These are phyloP conservation scores for Myrmaecium sp. DNA, from an alignment of 2,329 filamentous ascomycete species.

Conservation along the genomic window DNA sequence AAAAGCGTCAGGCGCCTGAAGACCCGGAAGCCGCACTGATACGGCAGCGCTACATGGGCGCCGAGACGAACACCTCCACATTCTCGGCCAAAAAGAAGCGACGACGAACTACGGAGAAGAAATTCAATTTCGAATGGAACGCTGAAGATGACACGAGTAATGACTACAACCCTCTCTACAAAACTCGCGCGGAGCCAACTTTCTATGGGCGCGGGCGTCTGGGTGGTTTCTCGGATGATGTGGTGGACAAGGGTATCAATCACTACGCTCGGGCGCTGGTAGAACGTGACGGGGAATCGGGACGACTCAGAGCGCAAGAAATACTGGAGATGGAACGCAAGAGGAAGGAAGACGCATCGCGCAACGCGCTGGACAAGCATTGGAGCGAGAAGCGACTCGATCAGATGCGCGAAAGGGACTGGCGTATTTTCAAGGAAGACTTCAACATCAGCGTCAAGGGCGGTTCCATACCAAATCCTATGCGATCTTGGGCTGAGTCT, in stretches of 20 bases:
- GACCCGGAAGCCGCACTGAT: constrained; percentile 58
- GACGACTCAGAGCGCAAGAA: constrained; percentile 56
- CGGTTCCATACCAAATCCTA: constrained; percentile 80
- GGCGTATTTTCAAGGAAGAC: constrained; percentile 99
- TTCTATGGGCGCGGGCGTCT: constrained; percentile 54
- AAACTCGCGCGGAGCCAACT: constrained; percentile 45
- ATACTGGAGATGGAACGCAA: constrained; percentile 74
- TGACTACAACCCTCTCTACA: constrained; percentile 69
- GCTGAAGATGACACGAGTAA: constrained; percentile 79
- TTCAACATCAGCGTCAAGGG: constrained; percentile 95
- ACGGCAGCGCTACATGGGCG: constrained; percentile 76
- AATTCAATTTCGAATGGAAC: constrained; percentile 99
- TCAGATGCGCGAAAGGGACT: constrained; percentile 94
- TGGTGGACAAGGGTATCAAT: constrained; percentile 32
- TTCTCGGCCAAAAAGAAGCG: constrained; percentile 96
- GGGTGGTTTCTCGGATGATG: constrained; percentile 47
- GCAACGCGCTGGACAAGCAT: constrained; percentile 71
- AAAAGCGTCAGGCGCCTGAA: constrained; percentile 24
- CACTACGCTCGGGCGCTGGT: constrained; percentile 53
- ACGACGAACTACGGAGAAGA: constrained; percentile 79
- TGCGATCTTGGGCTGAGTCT: constrained; percentile 88
- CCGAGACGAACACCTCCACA: constrained; percentile 68
- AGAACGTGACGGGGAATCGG: constrained; percentile 59
- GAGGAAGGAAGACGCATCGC: constrained; percentile 52
- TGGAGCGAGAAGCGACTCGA: constrained; percentile 88